Evolutionary conservation across 345 rosid genomes (phyloP), one percentile per base, ranked within the genome.

Genomic region (Angophora floribunda): DNA sequence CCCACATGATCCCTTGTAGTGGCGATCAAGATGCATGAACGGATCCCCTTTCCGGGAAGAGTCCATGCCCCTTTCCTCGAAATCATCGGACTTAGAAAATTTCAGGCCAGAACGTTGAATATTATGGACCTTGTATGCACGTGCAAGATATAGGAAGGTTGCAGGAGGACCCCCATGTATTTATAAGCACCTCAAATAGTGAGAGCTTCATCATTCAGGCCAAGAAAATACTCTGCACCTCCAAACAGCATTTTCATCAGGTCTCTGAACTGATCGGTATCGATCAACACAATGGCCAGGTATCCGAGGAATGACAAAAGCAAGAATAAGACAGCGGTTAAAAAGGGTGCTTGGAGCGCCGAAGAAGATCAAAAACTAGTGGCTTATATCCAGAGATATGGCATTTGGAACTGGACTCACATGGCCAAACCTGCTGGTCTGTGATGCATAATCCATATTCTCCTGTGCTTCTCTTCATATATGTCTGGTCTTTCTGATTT

Each of bases 401-500:
- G 88, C 55, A 88, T 88, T 47, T 88, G 90, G 90, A 88, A 86
- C 19, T 88, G 90, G 90, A 78, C 79, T 78, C 88, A 88, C 21
- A 88, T 89, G 90, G 86, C 90, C 49, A 24, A 49, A 9, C 49
- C 86, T 49, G 90, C 90, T 8, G 88, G 90, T 89, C 57, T 41
- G 26, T 2, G 9, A 75, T 75, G 82, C 82, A 75, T 36, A 36
- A 75, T 10, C 36, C 82, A 75, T 1, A 6, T 75, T 75, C 49
- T 36, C 80, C 17, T 70, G 44, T 70, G 24, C 13, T 67, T 67
- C 82, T 44, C 82, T 70, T 70, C 47, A 19, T 17, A 36, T 70
- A 12, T 17, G 82, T 70, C 47, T 36, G 45, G 49, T 36, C 82
- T 75, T 19, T 75, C 49, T 17, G 13, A 17, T 19, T 75, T 75